Percentiles rank a stretch among this genome's conserved stretches.
These are phyloP conservation scores for Huntiella decipiens DNA, from an alignment of 2,329 filamentous ascomycete species.

Conservation along the genomic window DNA sequence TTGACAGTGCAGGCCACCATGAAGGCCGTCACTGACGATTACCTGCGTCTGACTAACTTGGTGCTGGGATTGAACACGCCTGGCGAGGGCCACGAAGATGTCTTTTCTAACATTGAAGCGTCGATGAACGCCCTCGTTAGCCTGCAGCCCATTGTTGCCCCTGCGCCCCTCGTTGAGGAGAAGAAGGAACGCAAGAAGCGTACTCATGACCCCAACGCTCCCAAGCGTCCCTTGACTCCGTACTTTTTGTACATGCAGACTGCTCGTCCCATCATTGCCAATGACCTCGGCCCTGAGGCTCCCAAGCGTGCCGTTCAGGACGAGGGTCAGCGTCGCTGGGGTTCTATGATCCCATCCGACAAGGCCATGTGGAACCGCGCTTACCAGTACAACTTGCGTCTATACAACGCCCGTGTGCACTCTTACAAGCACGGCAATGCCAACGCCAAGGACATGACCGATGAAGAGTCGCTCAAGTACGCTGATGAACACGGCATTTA, in stretches of 20 bases:
- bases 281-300: constrained; percentile 53
- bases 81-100: constrained; percentile 24
- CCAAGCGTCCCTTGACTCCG: constrained; percentile 81
- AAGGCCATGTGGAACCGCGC: constrained; percentile 51
- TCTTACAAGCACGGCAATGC: constrained; percentile 43
- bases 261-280: constrained; percentile 63
- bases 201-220: constrained; percentile 75
- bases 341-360: constrained; percentile 52
- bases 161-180: constrained; percentile 34
- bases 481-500: constrained; percentile 38
- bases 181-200: constrained; percentile 85
- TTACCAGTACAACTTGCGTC: constrained; percentile 46
- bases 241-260: constrained; percentile 92
- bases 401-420: constrained; percentile 46
- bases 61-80: constrained; percentile 48
- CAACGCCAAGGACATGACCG: constrained; percentile 39
- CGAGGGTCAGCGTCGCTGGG: constrained; percentile 75
- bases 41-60: constrained; percentile 74
- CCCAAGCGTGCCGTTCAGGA: constrained; percentile 75
- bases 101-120: constrained; percentile 32
- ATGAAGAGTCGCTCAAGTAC: constrained; percentile 40
- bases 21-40: constrained; percentile 62
- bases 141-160: constrained; percentile 20
- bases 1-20: constrained; percentile 63
- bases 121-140: constrained; percentile 28